Conservation (phyloP, 2,329 filamentous ascomycete species). For the Alternaria rosae region DNA sequence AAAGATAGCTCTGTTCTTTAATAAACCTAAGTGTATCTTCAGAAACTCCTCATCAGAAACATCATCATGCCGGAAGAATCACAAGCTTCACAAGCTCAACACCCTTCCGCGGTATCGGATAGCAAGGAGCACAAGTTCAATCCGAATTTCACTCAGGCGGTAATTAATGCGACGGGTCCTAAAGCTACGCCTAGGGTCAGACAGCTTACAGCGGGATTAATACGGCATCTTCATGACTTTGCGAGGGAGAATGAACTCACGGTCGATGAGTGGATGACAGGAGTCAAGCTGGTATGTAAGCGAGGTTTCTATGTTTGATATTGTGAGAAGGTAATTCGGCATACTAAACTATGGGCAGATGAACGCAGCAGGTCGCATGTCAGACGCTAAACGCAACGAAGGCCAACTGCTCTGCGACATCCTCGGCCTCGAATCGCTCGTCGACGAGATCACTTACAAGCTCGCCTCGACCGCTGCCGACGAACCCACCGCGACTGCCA, state of each 20-base stretch:
- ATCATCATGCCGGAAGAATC: background rate
- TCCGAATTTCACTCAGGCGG: constrained; percentile 76
- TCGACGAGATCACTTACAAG: constrained; percentile 82
- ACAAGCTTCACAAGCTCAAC: background rate
- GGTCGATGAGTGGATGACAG: constrained; percentile 78
- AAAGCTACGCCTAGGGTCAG: constrained; percentile 71
- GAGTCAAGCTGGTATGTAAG: constrained; percentile 68
- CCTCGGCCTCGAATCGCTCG: constrained; percentile 65
- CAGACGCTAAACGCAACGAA: constrained; percentile 68
- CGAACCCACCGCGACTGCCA: constrained; percentile 73
- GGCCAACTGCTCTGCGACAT: constrained; percentile 67
- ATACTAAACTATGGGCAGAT: constrained; percentile 47
- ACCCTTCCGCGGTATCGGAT: constrained; percentile 18
- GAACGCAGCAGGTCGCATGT: constrained; percentile 70
- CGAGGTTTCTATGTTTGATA: background rate
- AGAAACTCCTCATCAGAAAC: background rate
- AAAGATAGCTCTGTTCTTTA: background rate
- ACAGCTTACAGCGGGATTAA: constrained; percentile 68
- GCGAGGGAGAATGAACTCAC: constrained; percentile 78
- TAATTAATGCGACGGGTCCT: constrained; percentile 76
- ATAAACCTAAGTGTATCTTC: background rate
- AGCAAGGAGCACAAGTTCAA: constrained; percentile 63
- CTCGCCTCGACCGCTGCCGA: constrained; percentile 60
- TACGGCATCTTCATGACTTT: constrained; percentile 80
- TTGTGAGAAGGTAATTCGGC: background rate